These are phyloP conservation scores for Wallacemonas sp. DNA, from an alignment of 208 protist species.

Conservation along the genomic window DNA sequence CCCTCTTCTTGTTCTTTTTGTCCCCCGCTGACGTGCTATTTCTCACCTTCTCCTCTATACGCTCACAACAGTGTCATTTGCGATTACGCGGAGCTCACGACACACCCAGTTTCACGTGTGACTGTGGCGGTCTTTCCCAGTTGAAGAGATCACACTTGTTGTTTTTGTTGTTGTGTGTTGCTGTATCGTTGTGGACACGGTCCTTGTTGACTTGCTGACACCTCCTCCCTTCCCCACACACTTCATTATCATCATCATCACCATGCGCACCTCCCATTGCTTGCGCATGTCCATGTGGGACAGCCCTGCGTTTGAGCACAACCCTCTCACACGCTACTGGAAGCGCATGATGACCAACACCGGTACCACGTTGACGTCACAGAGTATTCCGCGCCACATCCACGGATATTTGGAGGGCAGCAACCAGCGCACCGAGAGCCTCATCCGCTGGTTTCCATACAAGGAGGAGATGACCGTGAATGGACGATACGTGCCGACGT, in stretches of 20 bases:
- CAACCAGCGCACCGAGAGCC: slow-evolving; percentile 64
- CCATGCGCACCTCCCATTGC: slow-evolving; percentile 25
- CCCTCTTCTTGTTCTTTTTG: too few relatives aligned
- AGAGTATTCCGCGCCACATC: slow-evolving; percentile 87
- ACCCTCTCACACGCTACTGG: slow-evolving; percentile 77
- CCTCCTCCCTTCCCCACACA: too few relatives aligned
- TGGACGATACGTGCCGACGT: slow-evolving; percentile 72
- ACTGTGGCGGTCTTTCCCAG: too few relatives aligned
- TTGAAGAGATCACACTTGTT: too few relatives aligned
- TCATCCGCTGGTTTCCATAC: slow-evolving; percentile 86
- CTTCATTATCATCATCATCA: not conserved
- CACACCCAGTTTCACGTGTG: too few relatives aligned
- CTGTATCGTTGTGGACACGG: too few relatives aligned
- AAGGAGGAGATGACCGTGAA: slow-evolving; percentile 87
- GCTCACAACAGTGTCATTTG: too few relatives aligned
- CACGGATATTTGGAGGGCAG: slow-evolving; percentile 83
- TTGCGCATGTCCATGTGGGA: slow-evolving; percentile 79
- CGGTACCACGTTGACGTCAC: slow-evolving; percentile 74
- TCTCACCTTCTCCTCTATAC: too few relatives aligned
- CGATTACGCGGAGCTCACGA: too few relatives aligned
- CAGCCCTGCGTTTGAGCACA: slow-evolving; percentile 79
- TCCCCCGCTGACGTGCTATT: too few relatives aligned
- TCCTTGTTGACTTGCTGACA: too few relatives aligned
- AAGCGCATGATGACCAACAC: slow-evolving; percentile 80
- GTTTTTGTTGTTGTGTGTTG: too few relatives aligned